A percentile compares a stretch with the other conserved stretches of the same genome.
Conservation (phyloP, 2,329 filamentous ascomycete genomes). For the Beauveria caledonica region DNA sequence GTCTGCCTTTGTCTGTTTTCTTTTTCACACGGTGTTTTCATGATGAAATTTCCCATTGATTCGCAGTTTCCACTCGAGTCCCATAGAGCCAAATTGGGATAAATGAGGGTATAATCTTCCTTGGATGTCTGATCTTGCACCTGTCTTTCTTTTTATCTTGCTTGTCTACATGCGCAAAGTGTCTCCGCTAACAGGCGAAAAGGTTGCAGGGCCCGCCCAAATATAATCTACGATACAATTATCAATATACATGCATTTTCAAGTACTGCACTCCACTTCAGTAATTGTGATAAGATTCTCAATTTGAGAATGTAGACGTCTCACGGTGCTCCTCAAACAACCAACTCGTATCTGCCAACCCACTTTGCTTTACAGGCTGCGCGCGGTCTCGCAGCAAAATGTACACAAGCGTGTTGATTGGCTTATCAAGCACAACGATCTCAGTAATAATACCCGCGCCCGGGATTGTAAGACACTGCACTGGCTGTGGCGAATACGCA, state of each 20-base stretch:
- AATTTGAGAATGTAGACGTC: too few relatives aligned
- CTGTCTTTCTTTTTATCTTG: constrained; percentile 13
- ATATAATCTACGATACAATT: not conserved
- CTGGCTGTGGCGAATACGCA: too few relatives aligned
- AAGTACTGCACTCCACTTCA: not conserved
- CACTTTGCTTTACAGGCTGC: too few relatives aligned
- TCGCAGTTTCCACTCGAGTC: constrained; percentile 86
- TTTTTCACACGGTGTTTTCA: constrained; percentile 22
- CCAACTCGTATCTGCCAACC: not conserved
- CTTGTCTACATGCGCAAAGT: not conserved
- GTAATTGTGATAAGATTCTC: not conserved
- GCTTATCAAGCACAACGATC: too few relatives aligned
- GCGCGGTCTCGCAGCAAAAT: too few relatives aligned
- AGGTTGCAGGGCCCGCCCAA: constrained; percentile 9
- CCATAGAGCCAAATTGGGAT: constrained; percentile 58
- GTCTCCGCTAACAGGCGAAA: constrained; percentile 19
- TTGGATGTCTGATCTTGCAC: constrained; percentile 63
- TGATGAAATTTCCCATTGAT: constrained; percentile 73
- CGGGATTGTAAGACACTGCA: too few relatives aligned
- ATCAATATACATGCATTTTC: not conserved
- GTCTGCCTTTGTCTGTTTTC: constrained; percentile 4
- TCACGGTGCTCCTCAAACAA: too few relatives aligned
- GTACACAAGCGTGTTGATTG: too few relatives aligned
- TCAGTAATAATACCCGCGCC: too few relatives aligned
- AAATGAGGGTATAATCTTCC: constrained; percentile 64